Percentiles rank a stretch among this genome's conserved stretches.
Conservation (phyloP, 129 eudicot species). For the Pseudognaphalium luteoalbum region DNA sequence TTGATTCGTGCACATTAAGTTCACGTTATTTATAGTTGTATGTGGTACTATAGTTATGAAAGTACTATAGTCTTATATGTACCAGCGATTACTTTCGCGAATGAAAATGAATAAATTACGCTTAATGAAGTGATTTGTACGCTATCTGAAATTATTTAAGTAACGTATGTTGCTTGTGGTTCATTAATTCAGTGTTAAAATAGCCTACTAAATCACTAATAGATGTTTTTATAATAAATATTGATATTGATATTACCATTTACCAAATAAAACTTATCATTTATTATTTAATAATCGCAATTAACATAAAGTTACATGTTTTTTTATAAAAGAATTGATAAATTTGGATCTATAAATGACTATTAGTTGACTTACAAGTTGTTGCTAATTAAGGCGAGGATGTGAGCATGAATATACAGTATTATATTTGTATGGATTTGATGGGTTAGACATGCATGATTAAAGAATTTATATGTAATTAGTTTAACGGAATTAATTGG, state of each 20-base stretch:
- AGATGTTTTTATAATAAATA: not conserved
- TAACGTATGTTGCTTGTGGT: not conserved
- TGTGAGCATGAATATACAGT: not conserved
- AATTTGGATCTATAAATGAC: not conserved
- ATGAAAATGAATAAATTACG: no score
- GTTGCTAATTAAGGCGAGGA: not conserved
- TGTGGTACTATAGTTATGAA: no score
- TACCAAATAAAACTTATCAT: no score
- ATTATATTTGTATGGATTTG: slow-evolving; percentile 4
- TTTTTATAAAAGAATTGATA: no score
- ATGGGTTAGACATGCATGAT: slow-evolving; percentile 27
- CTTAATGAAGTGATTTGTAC: no score
- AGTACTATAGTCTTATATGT: no score
- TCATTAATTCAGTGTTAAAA: not conserved
- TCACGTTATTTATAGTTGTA: no score
- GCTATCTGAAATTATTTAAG: not conserved
- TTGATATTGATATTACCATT: no score
- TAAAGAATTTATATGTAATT: slow-evolving; percentile 6
- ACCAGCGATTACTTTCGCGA: no score
- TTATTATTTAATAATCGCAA: no score
- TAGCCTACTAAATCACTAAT: not conserved
- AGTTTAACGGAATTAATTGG: slow-evolving; percentile 9
- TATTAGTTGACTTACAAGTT: slow-evolving; percentile 18
- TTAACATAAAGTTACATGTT: no score
- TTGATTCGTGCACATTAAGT: no score